Evolutionary conservation across 2,329 filamentous ascomycete species (phyloP), one percentile per base, ranked within the genome.

Genomic region (Diaporthe ilicicola): DNA sequence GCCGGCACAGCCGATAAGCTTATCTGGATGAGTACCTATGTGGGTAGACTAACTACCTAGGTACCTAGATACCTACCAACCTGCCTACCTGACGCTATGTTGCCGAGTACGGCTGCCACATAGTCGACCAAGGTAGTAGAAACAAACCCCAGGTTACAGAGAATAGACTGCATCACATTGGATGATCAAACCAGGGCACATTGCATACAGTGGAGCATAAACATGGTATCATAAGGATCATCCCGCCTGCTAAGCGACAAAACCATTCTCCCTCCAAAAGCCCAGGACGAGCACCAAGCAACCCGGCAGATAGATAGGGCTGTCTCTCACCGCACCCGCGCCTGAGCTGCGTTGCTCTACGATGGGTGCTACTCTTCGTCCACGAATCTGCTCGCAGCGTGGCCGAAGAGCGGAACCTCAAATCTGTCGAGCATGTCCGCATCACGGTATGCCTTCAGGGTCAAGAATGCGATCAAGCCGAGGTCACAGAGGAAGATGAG

Each of bases 401-500:
- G 87, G 5, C 96, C 96, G 77, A 98, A 92, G 77, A 97, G 90
- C 0, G 95, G 95, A 2, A 98, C 87, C 81, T 98, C 95, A 73
- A 91, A 97, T 79, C 95, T 85, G 77, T 90, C 88, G 34, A 91
- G 81, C 54, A 88, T 89, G 75, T 90, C 87, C 82, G 93, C 94
- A 83, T 98, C 95, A 76, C 89, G 86, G 84, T 97, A 98, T 19
- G 96, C 95, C 76, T 91, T 91, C 76, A 93, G 81, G 5, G 92
- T 90, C 77, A 98, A 82, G 79, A 92, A 94, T 0, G 82, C 92
- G 74, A 98, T 96, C 69, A 97, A 81, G 0, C 81, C 87, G 24
- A 98, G 73, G 79, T 99, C 95, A 27, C 87, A 87, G 12, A 94
- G 81, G 74, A 98, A 91, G 66, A 99, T 83, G 24, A 95, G 79